Evolutionary conservation across 1,139 yeast species (phyloP).

Genomic region (Saccharomyces hybrid): DNA sequence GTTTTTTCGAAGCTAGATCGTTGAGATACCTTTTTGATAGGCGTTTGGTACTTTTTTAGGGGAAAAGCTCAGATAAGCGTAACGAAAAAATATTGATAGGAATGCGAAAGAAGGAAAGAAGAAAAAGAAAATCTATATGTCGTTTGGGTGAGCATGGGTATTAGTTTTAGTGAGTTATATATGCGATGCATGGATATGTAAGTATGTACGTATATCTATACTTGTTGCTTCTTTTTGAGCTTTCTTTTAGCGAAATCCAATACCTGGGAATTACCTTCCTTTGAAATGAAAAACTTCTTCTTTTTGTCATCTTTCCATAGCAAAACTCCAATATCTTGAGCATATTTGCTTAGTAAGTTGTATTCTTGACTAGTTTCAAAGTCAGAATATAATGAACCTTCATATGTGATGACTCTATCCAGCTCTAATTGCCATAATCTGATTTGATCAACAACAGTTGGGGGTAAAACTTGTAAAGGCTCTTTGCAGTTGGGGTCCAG

Average conservation of each 20-base stretch:
- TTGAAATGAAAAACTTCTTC: slow-evolving; percentile 65
- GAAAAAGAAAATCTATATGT: neutral
- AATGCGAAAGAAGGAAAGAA: neutral
- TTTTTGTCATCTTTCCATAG: slow-evolving; percentile 74
- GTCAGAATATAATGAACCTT: slow-evolving; percentile 84
- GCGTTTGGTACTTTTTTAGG: neutral
- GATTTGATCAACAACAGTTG: slow-evolving; percentile 93
- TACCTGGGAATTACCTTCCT: slow-evolving; percentile 82
- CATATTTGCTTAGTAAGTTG: slow-evolving; percentile 64
- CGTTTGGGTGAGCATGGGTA: neutral
- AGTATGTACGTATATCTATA: slow-evolving; percentile 3
- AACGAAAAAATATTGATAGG: neutral
- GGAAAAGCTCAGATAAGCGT: neutral
- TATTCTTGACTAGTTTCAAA: slow-evolving; percentile 74
- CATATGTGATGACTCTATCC: slow-evolving; percentile 83
- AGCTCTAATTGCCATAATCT: slow-evolving; percentile 92
- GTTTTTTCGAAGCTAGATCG: neutral
- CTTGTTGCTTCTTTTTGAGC: slow-evolving; percentile 22
- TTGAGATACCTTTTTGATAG: neutral
- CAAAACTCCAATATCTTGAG: slow-evolving; percentile 84
- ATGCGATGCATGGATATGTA: neutral
- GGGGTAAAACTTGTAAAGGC: slow-evolving; percentile 69
- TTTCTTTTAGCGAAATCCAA: slow-evolving; percentile 74
- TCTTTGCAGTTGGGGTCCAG: slow-evolving; percentile 51
- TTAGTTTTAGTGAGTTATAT: neutral